These are phyloP conservation scores for Kurtzmaniella quercitrusa DNA, from an alignment of 1,139 yeast species.

Conservation along the genomic window DNA sequence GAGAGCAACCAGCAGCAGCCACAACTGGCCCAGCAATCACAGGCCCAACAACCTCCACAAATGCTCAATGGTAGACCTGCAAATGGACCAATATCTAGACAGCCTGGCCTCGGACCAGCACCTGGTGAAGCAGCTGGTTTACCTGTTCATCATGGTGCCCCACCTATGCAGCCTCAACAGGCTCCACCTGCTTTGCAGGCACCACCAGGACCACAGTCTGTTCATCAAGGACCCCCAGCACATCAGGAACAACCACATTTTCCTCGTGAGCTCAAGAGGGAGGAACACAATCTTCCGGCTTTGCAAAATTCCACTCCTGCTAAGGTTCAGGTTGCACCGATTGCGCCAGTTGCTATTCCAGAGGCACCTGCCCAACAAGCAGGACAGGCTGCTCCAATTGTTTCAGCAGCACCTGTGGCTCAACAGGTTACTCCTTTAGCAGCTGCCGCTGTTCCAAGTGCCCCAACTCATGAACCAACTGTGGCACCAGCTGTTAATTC, in stretches of 20 bases:
- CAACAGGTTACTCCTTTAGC: conserved; percentile 7
- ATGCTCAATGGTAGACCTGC: conserved; percentile 13
- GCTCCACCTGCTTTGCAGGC: conserved; percentile 14
- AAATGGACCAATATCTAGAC: conserved; percentile 9
- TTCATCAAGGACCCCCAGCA: conserved; percentile 7
- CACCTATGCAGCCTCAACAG: conserved; percentile 8
- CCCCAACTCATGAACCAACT: not conserved
- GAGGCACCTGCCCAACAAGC: conserved; percentile 10
- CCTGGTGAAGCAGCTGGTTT: conserved; percentile 10
- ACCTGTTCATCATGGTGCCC: conserved; percentile 8
- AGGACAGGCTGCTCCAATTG: conserved; percentile 9
- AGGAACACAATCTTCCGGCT: not conserved
- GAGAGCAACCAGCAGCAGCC: conserved; percentile 39
- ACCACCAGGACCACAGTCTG: conserved; percentile 11
- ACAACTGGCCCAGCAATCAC: conserved; percentile 19
- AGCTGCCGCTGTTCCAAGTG: conserved; percentile 6
- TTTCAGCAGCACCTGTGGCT: conserved; percentile 9
- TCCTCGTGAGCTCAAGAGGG: not conserved
- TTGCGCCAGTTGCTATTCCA: conserved; percentile 12
- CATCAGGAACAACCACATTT: not conserved
- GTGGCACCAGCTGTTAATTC: too few species aligned
- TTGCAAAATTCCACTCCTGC: conserved; percentile 5
- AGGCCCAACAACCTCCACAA: conserved; percentile 16
- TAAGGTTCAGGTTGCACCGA: conserved; percentile 6
- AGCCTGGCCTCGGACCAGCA: conserved; percentile 12